phyloP scores from a whole-genome alignment of 352 stramenopile species.

The Pilasporangium apinafurcum region DNA sequence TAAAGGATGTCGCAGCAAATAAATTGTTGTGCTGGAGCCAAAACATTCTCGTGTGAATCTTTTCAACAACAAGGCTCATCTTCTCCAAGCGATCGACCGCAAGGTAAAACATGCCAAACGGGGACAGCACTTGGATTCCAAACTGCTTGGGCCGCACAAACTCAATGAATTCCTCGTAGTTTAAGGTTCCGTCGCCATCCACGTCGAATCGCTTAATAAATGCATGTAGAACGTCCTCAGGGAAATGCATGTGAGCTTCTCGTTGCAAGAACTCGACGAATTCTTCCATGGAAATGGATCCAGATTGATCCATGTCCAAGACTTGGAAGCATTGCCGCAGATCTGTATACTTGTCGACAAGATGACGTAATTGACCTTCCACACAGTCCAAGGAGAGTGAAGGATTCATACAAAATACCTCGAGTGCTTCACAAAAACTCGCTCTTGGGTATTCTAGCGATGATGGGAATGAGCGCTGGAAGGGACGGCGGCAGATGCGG shows the following conservation, averaged over 20 bases:
- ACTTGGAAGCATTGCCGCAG: conserved; percentile 18
- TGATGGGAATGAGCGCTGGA: conserved; percentile 11
- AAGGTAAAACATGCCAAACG: conserved; percentile 42
- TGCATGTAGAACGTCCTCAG: conserved; percentile 14
- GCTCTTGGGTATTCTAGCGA: background rate
- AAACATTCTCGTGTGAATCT: conserved; percentile 41
- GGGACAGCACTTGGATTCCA: conserved; percentile 32
- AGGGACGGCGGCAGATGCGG: conserved; percentile 11
- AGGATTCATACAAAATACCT: conserved; percentile 19
- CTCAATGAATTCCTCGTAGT: conserved; percentile 37
- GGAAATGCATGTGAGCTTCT: conserved; percentile 23
- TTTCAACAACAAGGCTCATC: conserved; percentile 22
- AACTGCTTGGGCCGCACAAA: conserved; percentile 37
- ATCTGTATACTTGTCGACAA: conserved; percentile 17
- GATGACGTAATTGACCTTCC: conserved; percentile 28
- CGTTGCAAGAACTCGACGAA: conserved; percentile 22
- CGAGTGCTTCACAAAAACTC: conserved; percentile 16
- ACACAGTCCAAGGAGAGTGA: conserved; percentile 28
- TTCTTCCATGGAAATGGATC: conserved; percentile 18
- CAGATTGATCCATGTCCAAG: conserved; percentile 27
- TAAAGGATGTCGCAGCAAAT: conserved; percentile 9
- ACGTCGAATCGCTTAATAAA: conserved; percentile 44
- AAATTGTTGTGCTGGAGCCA: conserved; percentile 57
- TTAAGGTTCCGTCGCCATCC: conserved; percentile 32
- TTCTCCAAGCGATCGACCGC: conserved; percentile 11